Percentiles rank a stretch among this genome's conserved stretches.
phyloP scores from a whole-genome alignment of 2,329 filamentous ascomycete species.

The Cordyceps javanica region DNA sequence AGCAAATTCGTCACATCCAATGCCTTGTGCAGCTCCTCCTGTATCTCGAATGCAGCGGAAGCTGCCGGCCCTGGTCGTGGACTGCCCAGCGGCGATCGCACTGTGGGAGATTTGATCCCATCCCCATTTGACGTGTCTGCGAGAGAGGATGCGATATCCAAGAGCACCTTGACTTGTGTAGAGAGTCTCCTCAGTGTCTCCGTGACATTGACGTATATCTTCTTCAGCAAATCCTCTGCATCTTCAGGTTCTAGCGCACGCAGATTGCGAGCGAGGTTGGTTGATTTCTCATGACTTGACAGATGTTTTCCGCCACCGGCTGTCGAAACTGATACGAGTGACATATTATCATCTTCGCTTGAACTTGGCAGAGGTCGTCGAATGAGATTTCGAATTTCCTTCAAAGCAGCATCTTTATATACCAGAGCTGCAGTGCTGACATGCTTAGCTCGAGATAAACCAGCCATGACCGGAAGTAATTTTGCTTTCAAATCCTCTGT shows the following conservation, averaged over 20 bases:
- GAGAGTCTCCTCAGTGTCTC: constrained; percentile 81
- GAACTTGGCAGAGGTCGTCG: constrained; percentile 83
- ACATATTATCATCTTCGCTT: constrained; percentile 88
- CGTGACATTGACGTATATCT: constrained; percentile 80
- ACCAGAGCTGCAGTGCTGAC: constrained; percentile 74
- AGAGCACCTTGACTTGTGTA: constrained; percentile 87
- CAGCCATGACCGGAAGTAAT: constrained; percentile 65
- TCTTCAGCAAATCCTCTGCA: constrained; percentile 74
- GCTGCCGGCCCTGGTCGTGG: constrained; percentile 31
- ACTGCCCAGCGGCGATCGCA: constrained; percentile 48
- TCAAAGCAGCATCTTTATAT: constrained; percentile 76
- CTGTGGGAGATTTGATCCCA: constrained; percentile 40
- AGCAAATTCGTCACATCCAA: constrained; percentile 73
- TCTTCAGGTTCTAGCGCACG: constrained; percentile 76
- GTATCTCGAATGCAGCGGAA: constrained; percentile 41
- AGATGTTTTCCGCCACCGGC: constrained; percentile 59
- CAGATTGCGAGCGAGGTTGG: constrained; percentile 80
- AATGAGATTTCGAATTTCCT: constrained; percentile 82
- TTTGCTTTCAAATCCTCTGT: constrained; percentile 64
- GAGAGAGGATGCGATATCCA: constrained; percentile 82
- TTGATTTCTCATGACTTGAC: constrained; percentile 83
- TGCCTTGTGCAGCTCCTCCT: constrained; percentile 70
- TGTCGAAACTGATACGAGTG: constrained; percentile 80
- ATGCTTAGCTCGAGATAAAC: constrained; percentile 75
- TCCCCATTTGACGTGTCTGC: constrained; percentile 35